Percentiles rank a stretch among this genome's conserved stretches.
phyloP scores from a whole-genome alignment of 352 stramenopile genomes.

The Pythium phragmiticola region DNA sequence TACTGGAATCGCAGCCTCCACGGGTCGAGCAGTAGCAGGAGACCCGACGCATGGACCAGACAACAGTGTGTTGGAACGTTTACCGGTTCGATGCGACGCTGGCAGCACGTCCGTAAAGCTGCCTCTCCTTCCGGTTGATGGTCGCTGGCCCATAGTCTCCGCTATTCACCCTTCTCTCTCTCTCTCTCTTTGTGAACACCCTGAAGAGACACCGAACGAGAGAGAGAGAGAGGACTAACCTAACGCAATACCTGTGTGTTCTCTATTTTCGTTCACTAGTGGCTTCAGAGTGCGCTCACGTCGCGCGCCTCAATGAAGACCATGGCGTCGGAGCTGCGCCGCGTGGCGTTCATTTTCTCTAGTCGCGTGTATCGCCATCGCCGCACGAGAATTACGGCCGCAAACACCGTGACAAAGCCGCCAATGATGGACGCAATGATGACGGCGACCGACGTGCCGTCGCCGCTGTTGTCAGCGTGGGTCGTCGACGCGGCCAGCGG shows the following conservation, averaged over 20 bases:
- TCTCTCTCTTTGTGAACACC: not conserved
- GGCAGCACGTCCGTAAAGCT: constrained; percentile 37
- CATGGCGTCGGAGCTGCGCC: constrained; percentile 33
- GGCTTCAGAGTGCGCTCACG: constrained; percentile 14
- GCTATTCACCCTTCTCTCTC: not conserved
- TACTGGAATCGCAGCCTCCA: constrained; percentile 5
- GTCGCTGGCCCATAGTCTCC: constrained; percentile 29
- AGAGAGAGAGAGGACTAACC: not conserved
- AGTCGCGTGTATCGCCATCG: constrained; percentile 12
- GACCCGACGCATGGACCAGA: not conserved
- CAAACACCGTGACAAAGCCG: constrained; percentile 28
- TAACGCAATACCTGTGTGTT: not conserved
- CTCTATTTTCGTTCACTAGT: not conserved
- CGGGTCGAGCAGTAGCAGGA: not conserved
- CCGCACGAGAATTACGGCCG: constrained; percentile 20
- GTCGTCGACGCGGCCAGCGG: not conserved
- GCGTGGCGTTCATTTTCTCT: constrained; percentile 16
- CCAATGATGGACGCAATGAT: constrained; percentile 22
- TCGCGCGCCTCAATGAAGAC: constrained; percentile 32
- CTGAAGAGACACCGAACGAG: not conserved
- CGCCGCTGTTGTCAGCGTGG: not conserved
- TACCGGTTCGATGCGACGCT: not conserved
- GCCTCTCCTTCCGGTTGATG: constrained; percentile 7
- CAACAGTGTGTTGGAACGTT: not conserved
- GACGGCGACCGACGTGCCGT: constrained; percentile 15